These are phyloP conservation scores for Phytophthora pisi DNA, from an alignment of 352 stramenopile species.

Conservation along the genomic window DNA sequence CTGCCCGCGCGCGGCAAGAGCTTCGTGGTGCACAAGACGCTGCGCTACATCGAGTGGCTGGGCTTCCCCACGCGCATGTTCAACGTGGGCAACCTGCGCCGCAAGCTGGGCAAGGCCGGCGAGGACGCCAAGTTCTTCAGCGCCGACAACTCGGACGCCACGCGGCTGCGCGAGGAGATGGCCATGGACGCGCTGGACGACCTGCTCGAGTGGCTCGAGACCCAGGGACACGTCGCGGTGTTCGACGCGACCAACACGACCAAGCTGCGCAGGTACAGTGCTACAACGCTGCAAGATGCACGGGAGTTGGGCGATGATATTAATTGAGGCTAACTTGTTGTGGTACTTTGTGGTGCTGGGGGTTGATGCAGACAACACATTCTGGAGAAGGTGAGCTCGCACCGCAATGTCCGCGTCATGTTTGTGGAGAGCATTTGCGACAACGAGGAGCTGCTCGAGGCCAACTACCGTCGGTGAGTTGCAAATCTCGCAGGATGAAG, in stretches of 20 bases:
- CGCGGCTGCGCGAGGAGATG: constrained; percentile 86
- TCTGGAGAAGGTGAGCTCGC: constrained; percentile 63
- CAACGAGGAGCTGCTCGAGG: constrained; percentile 90
- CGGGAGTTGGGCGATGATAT: background rate
- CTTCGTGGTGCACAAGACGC: constrained; percentile 94
- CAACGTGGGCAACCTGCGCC: constrained; percentile 94
- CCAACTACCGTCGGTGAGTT: constrained; percentile 88
- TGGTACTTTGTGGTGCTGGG: constrained; percentile 2
- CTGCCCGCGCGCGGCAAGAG: constrained; percentile 95
- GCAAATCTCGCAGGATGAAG: constrained; percentile 22
- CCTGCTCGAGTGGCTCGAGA: constrained; percentile 92
- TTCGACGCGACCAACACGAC: constrained; percentile 98
- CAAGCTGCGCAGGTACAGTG: constrained; percentile 55
- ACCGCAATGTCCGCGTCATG: constrained; percentile 85
- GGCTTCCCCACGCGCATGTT: constrained; percentile 93
- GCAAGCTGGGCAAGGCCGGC: constrained; percentile 72
- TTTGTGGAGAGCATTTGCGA: constrained; percentile 97
- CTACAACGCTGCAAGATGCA: background rate
- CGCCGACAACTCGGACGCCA: constrained; percentile 84
- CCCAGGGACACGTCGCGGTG: constrained; percentile 90
- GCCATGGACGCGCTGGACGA: constrained; percentile 88
- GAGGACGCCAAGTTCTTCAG: constrained; percentile 93
- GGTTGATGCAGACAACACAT: constrained; percentile 49
- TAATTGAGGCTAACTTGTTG: constrained; percentile 1
- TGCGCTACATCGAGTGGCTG: constrained; percentile 94